phyloP scores from a whole-genome alignment of 2,329 filamentous ascomycete species.

The Epichloe sibirici region DNA sequence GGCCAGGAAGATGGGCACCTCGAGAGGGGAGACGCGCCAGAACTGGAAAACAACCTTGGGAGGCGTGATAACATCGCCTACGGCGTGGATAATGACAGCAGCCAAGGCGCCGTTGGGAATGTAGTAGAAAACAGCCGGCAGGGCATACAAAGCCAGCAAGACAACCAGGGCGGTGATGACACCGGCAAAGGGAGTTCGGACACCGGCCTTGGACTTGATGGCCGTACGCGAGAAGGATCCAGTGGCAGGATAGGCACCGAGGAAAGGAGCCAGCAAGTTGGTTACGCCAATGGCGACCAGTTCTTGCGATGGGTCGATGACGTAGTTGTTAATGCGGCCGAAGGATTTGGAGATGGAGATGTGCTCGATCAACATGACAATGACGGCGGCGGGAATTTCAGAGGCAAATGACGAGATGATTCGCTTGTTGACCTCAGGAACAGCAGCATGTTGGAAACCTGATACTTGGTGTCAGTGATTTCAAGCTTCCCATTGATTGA shows the following conservation, averaged over 20 bases:
- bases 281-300: slow-evolving; percentile 65
- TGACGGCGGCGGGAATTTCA: slow-evolving; percentile 61
- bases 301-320: slow-evolving; percentile 69
- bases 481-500: not conserved
- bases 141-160: slow-evolving; percentile 70
- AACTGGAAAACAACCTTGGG: slow-evolving; percentile 78
- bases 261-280: slow-evolving; percentile 65
- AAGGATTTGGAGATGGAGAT: slow-evolving; percentile 78
- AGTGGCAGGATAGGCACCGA: slow-evolving; percentile 75
- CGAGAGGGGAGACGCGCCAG: slow-evolving; percentile 72
- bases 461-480: not conserved
- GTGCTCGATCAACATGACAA: slow-evolving; percentile 69
- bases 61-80: slow-evolving; percentile 73
- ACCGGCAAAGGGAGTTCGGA: slow-evolving; percentile 76
- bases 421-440: slow-evolving; percentile 45
- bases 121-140: slow-evolving; percentile 78
- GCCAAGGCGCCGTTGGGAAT: slow-evolving; percentile 67
- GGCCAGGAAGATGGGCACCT: slow-evolving; percentile 74
- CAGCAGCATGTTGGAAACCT: slow-evolving; percentile 60
- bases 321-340: slow-evolving; percentile 69
- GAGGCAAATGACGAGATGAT: slow-evolving; percentile 52
- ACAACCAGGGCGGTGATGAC: slow-evolving; percentile 75
- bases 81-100: slow-evolving; percentile 83
- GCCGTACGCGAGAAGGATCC: slow-evolving; percentile 85
- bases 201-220: slow-evolving; percentile 89